Percentiles rank a stretch among this genome's conserved stretches.
Evolutionary conservation across 164 flowering plant species (phyloP).

Genomic region (Echeveria elegans): DNA sequence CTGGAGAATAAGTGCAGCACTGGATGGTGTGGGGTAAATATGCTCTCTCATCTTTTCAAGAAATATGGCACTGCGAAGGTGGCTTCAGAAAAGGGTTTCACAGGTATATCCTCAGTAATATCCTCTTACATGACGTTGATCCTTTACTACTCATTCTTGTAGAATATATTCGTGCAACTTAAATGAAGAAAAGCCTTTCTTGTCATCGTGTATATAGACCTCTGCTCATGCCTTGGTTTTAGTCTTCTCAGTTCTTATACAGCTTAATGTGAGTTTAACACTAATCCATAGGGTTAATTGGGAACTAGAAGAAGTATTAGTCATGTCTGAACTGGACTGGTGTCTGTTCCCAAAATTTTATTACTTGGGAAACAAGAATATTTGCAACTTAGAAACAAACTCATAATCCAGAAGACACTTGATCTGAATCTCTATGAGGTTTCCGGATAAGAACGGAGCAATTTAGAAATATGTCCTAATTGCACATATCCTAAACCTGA

Average conservation of each 20-base stretch:
- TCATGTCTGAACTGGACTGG: neutral
- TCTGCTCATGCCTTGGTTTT: neutral
- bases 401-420: neutral
- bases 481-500: no score
- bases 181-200: neutral
- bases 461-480: neutral
- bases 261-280: neutral
- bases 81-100: neutral
- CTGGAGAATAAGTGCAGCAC: neutral
- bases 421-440: neutral
- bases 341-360: neutral
- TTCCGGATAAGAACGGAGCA: no score
- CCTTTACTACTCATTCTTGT: neutral
- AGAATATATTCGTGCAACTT: neutral
- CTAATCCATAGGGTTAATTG: neutral
- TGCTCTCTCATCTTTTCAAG: neutral
- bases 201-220: neutral
- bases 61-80: neutral
- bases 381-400: neutral
- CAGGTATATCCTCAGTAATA: neutral
- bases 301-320: neutral
- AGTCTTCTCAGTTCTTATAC: neutral
- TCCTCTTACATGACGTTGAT: neutral
- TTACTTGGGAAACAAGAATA: neutral
- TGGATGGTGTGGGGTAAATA: constrained; percentile 6